Evolutionary conservation across 257 asterid genomes (phyloP), one percentile per base, ranked within the genome.

Genomic region (Fraxinus pennsylvanica): DNA sequence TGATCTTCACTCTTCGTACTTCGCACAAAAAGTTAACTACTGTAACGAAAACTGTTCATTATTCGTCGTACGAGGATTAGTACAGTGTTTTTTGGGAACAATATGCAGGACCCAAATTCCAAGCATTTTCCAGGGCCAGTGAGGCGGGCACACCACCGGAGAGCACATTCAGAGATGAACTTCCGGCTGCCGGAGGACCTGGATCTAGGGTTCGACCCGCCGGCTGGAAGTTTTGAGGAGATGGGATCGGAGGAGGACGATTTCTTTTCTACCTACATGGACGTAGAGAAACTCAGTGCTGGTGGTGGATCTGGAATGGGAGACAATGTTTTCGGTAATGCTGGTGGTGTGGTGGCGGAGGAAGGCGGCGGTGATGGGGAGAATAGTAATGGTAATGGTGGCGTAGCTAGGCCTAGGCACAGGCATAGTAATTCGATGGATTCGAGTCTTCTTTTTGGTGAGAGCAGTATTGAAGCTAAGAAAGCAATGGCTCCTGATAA

Each of bases 401-500:
- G 68, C 27, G 33, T 22, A 61, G 17, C 17, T 61, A 61, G 33
- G 33, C 85, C 91, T 8, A 79, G 91, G 35, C 94, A 90, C 73
- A 83, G 94, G 83, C 87, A 90, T 78, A 88, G 91, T 79, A 85
- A 84, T 81, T 95, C 98, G 0, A 89, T 91, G 65, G 99, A 93
- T 35, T 93, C 99, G 54, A 82, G 85, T 82, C 85, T 91, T 22
- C 32, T 87, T 86, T 81, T 90, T 45, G 76, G 79, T 15, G 97
- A 89, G 59, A 86, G 83, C 69, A 79, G 89, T 54, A 93, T 95
- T 82, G 98, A 91, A 75, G 96, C 99, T 74, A 95, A 95, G 89
- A 95, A 95, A 82, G 97, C 98, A 75, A 95, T 91, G 99, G 88
- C 96, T 68, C 99, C 99, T 67, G 93, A 93, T 78, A 93, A 95